A percentile compares a stretch with the other conserved stretches of the same genome.
Evolutionary conservation across 768 basidiomycete genomes (phyloP).

Genomic region (Suillus alpinus): DNA sequence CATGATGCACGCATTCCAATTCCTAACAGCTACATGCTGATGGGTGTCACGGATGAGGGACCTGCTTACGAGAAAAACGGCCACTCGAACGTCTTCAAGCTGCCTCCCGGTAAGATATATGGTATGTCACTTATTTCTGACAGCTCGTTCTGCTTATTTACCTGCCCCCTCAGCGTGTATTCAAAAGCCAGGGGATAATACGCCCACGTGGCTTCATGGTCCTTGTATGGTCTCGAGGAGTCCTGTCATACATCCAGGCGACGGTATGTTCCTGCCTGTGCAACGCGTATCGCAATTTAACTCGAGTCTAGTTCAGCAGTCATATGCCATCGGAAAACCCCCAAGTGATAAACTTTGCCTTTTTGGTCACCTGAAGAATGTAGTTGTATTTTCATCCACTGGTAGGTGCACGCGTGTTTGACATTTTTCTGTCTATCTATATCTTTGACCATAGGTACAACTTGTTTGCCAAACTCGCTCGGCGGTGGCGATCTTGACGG

Average conservation of each 20-base stretch:
- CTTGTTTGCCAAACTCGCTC: constrained; percentile 66
- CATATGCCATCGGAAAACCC: constrained; percentile 69
- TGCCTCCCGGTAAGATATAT: constrained; percentile 61
- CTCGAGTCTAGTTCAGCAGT: constrained; percentile 54
- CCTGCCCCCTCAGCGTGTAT: constrained; percentile 47
- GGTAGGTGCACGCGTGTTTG: constrained; percentile 35
- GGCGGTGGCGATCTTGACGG: constrained; percentile 83
- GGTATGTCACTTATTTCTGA: constrained; percentile 39
- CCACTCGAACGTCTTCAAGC: constrained; percentile 47
- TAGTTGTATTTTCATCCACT: constrained; percentile 65
- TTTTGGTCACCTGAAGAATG: constrained; percentile 63
- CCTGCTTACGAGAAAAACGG: constrained; percentile 56
- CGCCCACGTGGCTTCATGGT: constrained; percentile 59
- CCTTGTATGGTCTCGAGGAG: constrained; percentile 63
- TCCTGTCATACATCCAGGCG: constrained; percentile 75
- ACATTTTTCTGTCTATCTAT: neutral
- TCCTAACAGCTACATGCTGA: constrained; percentile 63
- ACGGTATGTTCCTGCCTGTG: constrained; percentile 41
- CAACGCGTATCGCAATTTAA: constrained; percentile 4
- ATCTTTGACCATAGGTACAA: constrained; percentile 38
- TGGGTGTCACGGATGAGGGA: constrained; percentile 84
- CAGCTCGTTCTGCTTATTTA: neutral
- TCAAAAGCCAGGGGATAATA: constrained; percentile 45
- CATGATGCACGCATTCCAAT: constrained; percentile 73
- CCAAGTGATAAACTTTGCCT: constrained; percentile 52